phyloP scores from a whole-genome alignment of 2,329 filamentous ascomycete genomes.

The Phaeosphaeriaceae sp. region DNA sequence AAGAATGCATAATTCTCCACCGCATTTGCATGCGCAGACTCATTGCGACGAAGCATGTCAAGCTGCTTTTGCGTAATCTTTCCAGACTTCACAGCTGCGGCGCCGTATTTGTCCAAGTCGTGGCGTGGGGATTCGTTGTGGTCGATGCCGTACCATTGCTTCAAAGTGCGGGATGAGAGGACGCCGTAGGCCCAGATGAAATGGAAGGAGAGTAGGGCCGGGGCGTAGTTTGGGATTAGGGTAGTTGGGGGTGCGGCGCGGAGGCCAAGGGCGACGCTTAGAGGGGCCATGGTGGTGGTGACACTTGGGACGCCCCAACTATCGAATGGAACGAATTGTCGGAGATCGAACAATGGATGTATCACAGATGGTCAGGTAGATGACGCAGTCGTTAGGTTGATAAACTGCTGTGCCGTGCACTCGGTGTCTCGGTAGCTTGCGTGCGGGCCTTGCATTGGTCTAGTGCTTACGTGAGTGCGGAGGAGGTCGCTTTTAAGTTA shows the following conservation, averaged over 20 bases:
- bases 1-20: conserved; percentile 54
- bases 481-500: background rate
- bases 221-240: conserved; percentile 26
- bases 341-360: background rate
- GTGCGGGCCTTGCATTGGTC: background rate
- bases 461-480: background rate
- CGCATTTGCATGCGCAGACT: conserved; percentile 57
- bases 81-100: conserved; percentile 51
- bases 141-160: conserved; percentile 54
- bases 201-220: conserved; percentile 48
- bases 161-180: conserved; percentile 53
- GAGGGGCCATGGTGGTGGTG: background rate
- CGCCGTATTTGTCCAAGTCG: conserved; percentile 56
- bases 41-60: conserved; percentile 53
- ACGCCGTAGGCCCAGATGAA: conserved; percentile 55
- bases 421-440: background rate
- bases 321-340: background rate
- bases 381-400: background rate
- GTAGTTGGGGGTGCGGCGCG: conserved; percentile 16
- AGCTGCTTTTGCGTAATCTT: conserved; percentile 54
- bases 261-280: conserved; percentile 26
- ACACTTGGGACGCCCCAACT: too few species aligned
- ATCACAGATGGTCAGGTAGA: background rate
- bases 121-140: conserved; percentile 57
- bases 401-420: background rate